Base-by-base conservation (phyloP, 179 eudicot species). In the Monotropa hypopitys region DNA sequence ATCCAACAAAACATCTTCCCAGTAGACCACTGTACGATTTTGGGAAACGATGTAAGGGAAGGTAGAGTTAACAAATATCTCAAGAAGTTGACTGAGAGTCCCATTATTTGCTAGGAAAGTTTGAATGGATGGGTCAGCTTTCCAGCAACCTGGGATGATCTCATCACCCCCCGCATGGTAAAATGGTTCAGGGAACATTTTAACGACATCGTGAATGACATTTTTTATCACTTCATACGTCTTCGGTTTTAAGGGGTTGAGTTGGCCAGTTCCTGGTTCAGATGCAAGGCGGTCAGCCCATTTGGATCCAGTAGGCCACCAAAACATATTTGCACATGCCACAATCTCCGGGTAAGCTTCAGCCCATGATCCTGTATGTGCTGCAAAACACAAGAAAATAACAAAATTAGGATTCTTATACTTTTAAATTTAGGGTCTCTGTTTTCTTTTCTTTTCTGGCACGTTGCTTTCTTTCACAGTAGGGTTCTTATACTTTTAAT, bases 281-380 rank as follows among this genome's bases (percentile, higher is more conserved):
- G 97, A 82, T n/a, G 98, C 98, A 15, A 89, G 81, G 35, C 98
- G 86, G 49, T 92, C 93, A 2, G 79, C 75, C 98, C 96, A 94
- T 5, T 57, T 62, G 1, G 80, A 40, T 23, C 87, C 97, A 1
- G 92, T 85, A 21, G 97, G 98, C 88, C 86, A 86, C 98, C 98
- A 94, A 85, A 94, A 94, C 87, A 80, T 88, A 61, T 87, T 83
- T 32, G 92, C 93, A 42, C 98, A 94, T 15, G 93, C 80, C 12
- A 94, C 88, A 47, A 94, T 94, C 43, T 94, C 98, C 0, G 98
- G 97, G 87, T 94, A 88, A 0, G 93, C 97, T 76, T 79, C 88
- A 45, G 92, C 97, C 97, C 97, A 89, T 54, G 97, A 89, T 70
- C 94, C 98, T 32, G 98, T 86, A 84, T 94, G 98, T 12, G 89